Evolutionary conservation across 371 early-diverging fungal species (phyloP).

Genomic region (Actinomucor elegans): DNA sequence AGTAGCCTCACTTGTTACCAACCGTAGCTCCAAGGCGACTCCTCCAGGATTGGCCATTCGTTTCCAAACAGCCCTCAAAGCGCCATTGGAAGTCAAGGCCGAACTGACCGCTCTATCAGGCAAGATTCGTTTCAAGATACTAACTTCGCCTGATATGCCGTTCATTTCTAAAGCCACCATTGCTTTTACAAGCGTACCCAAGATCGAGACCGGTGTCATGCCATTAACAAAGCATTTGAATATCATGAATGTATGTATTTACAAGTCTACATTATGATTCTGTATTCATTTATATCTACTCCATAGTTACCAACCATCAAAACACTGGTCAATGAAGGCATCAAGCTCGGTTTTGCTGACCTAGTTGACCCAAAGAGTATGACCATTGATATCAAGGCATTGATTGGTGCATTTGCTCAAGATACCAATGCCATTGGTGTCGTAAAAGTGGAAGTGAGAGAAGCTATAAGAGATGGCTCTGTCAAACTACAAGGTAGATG

Average conservation of each 20-base stretch:
- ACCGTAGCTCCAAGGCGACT: slow-evolving; percentile 22
- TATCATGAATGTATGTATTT: slow-evolving; percentile 40
- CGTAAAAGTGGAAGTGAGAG: slow-evolving; percentile 32
- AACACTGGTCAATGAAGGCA: slow-evolving; percentile 38
- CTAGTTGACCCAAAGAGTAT: slow-evolving; percentile 47
- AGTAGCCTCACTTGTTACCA: slow-evolving; percentile 27
- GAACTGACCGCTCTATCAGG: slow-evolving; percentile 43
- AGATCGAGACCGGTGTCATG: slow-evolving; percentile 45
- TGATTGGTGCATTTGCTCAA: slow-evolving; percentile 28
- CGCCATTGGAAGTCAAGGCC: slow-evolving; percentile 36
- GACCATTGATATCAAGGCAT: slow-evolving; percentile 36
- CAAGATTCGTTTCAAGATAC: slow-evolving; percentile 39
- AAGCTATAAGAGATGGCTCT: slow-evolving; percentile 22
- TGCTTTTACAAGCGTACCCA: slow-evolving; percentile 41
- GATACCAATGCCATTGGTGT: slow-evolving; percentile 46
- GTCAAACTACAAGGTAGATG: slow-evolving; percentile 27
- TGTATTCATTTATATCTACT: background rate
- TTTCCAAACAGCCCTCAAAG: slow-evolving; percentile 28
- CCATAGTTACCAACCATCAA: slow-evolving; percentile 40
- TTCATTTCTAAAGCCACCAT: slow-evolving; percentile 46
- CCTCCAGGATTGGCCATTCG: slow-evolving; percentile 40
- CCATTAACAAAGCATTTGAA: slow-evolving; percentile 41
- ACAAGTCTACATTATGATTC: background rate
- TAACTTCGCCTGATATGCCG: slow-evolving; percentile 42
- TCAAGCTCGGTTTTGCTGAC: slow-evolving; percentile 37